These are phyloP conservation scores for Rhodomyrtus tomentosa DNA, from an alignment of 345 rosid species.

Conservation along the genomic window DNA sequence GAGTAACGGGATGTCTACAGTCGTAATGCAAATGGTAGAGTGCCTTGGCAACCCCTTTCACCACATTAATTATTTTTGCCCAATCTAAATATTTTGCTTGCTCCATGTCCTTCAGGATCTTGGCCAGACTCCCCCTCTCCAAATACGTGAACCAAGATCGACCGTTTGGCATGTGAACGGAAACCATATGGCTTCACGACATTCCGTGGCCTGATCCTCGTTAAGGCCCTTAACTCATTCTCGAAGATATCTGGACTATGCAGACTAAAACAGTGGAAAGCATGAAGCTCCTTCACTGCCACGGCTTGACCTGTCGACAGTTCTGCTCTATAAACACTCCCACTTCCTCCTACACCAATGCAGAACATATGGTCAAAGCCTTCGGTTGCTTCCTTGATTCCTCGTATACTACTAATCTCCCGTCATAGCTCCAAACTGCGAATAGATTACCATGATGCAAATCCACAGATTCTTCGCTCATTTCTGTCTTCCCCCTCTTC, in stretches of 20 bases:
- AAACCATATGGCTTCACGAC: constrained; percentile 12
- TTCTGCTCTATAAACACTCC: constrained; percentile 24
- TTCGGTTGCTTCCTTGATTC: constrained; percentile 17
- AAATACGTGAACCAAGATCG: constrained; percentile 6
- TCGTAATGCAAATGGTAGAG: constrained; percentile 13
- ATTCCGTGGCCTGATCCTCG: constrained; percentile 7
- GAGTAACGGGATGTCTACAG: constrained; percentile 11
- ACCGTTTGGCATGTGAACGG: neutral
- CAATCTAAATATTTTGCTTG: constrained; percentile 7
- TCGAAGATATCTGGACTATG: neutral
- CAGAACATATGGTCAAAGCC: constrained; percentile 11
- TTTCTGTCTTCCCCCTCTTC: neutral
- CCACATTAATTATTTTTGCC: constrained; percentile 2
- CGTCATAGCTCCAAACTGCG: constrained; percentile 11
- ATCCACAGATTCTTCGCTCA: neutral
- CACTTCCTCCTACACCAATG: constrained; percentile 22
- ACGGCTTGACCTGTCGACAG: constrained; percentile 9
- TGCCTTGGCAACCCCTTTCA: constrained; percentile 12
- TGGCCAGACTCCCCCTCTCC: constrained; percentile 8
- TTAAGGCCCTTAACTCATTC: constrained; percentile 8
- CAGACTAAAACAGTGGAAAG: neutral
- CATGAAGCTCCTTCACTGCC: constrained; percentile 12
- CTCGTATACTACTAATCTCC: constrained; percentile 11
- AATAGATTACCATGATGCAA: constrained; percentile 3
- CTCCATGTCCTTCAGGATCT: neutral